Percentiles rank a stretch among this genome's conserved stretches.
phyloP scores from a whole-genome alignment of 306 rosid genomes.

The Pachyrhizus erosus region DNA sequence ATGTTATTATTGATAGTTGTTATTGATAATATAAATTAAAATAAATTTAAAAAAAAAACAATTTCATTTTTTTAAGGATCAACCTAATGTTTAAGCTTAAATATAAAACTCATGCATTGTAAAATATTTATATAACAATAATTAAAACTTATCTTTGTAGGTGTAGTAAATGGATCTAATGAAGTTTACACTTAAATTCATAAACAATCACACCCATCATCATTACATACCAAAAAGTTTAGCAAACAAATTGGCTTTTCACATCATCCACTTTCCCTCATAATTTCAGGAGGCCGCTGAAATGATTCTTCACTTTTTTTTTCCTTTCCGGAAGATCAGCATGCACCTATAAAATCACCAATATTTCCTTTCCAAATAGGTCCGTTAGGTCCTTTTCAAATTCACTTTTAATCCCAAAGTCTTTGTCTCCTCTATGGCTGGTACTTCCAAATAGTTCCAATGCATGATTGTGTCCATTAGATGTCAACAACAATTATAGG shows the following conservation, averaged over 20 bases:
- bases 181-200: too few relatives aligned
- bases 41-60: too few relatives aligned
- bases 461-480: slow-evolving; percentile 18
- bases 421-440: slow-evolving; percentile 32
- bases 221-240: background rate
- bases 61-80: too few relatives aligned
- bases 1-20: too few relatives aligned
- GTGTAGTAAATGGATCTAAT: too few relatives aligned
- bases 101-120: too few relatives aligned
- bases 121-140: too few relatives aligned
- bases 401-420: slow-evolving; percentile 16
- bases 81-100: too few relatives aligned
- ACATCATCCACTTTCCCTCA: background rate
- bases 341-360: slow-evolving; percentile 27
- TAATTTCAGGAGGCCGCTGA: background rate
- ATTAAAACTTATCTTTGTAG: too few relatives aligned
- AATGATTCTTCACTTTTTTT: background rate
- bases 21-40: too few relatives aligned
- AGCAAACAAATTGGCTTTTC: background rate
- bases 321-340: background rate
- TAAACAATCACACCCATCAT: background rate
- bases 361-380: background rate
- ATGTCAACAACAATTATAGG: background rate
- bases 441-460: slow-evolving; percentile 24
- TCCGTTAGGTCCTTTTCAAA: background rate